Base-by-base conservation (phyloP, 108 stramenopile genomes). In the Discostella pseudostelligera region DNA sequence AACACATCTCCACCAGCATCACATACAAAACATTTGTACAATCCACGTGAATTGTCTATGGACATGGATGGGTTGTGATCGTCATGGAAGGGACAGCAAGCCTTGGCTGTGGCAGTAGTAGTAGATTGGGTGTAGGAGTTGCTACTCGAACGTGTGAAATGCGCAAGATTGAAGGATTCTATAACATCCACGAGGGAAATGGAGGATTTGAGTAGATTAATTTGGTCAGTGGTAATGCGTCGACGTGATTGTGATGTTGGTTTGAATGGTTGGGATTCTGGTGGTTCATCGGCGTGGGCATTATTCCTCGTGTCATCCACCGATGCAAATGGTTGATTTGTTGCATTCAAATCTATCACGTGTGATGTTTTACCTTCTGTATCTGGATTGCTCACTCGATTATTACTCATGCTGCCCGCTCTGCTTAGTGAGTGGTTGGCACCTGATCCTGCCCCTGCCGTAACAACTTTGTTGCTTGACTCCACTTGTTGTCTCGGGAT, bases 1-100 rank as follows among this genome's bases (percentile, higher is more conserved):
- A 96, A 88, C 16, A 91, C 85, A 67, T 95, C 89, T 5, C 96
- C 96, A 29, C 90, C 88, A 10, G 91, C 94, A n/a, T 93, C 94
- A 70, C 96, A 97, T 7, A 88, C 80, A 71, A 97, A 97, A 66
- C 96, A 97, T 56, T 94, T 94, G 82, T 88, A 97, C 8, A 93
- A 72, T 46, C 88, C 87, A 39, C 87, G 70, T 4, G 74, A 71
- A 19, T 84, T 79, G 46, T 91, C 90, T 48, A 97, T 83, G 21
- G 67, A 79, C 65, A 96, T 69, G 17, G 86, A 88, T 3, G 96
- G 95, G 42, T 89, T 92, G 39, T 81, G 62, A 61, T 97, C 96
- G 56, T 95, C 81, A 67, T 97, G 96, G 69, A 97, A 96, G 16
- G 96, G 96, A 76, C 96, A 97, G 39, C 91, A 57, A 24, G 86